Conservation (phyloP, 176 grass and related monocot species). For the Tuctoria greenei region DNA sequence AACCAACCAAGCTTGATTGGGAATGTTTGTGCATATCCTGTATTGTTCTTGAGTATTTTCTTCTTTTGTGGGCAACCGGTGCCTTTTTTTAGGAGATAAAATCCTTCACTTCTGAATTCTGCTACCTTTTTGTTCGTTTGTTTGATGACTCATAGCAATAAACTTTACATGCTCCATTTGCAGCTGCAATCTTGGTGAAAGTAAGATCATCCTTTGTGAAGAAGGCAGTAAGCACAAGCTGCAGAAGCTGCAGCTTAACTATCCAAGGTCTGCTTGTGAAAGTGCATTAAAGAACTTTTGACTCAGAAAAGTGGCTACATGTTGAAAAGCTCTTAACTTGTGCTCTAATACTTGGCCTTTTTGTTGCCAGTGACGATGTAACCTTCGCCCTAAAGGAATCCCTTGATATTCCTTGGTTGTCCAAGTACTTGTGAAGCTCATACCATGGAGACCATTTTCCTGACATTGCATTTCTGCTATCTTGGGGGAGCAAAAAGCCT, state of each 20-base stretch:
- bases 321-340: constrained; percentile 3
- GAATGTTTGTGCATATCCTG: neutral
- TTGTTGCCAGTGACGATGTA: constrained; percentile 75
- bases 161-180: neutral
- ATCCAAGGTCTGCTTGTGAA: constrained; percentile 65
- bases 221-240: constrained; percentile 80
- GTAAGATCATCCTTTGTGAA: constrained; percentile 88
- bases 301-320: neutral
- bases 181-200: constrained; percentile 95
- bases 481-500: neutral
- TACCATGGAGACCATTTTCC: neutral
- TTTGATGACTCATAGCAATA: neutral
- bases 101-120: neutral
- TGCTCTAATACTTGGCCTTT: constrained; percentile 20
- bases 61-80: neutral
- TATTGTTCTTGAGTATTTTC: constrained; percentile 11
- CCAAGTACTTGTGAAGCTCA: constrained; percentile 69
- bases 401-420: constrained; percentile 76
- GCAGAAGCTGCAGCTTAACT: constrained; percentile 96
- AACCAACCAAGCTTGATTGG: neutral
- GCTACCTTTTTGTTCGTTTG: neutral
- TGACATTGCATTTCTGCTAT: constrained; percentile 3
- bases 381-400: constrained; percentile 92
- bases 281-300: neutral
- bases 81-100: neutral